Percentiles rank a stretch among this genome's conserved stretches.
These are phyloP conservation scores for Solanum aculeatissimum DNA, from an alignment of 305 asterid species.

Conservation along the genomic window DNA sequence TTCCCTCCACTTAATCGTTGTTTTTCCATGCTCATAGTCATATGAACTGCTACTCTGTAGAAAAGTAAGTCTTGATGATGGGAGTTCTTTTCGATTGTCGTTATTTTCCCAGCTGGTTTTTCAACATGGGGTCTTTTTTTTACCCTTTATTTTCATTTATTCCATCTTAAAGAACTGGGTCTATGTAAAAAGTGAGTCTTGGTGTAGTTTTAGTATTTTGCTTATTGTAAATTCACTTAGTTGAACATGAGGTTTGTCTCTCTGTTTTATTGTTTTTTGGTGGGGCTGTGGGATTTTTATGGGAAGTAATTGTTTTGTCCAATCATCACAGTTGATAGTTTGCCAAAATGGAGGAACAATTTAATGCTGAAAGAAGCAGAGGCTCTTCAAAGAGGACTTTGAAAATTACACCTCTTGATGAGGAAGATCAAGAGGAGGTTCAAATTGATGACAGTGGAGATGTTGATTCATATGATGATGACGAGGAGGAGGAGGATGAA, in stretches of 20 bases:
- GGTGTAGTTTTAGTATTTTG: not conserved
- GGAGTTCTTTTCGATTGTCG: not conserved
- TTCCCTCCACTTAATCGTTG: not conserved
- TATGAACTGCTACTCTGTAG: not conserved
- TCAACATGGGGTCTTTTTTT: not conserved
- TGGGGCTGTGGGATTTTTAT: not conserved
- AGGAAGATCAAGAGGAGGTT: conserved; percentile 36
- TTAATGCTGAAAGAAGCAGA: conserved; percentile 10
- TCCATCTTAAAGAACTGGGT: not conserved
- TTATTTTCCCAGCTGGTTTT: not conserved
- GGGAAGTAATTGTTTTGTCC: not conserved
- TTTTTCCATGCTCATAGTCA: not conserved
- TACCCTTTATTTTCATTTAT: not conserved
- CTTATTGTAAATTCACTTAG: not conserved
- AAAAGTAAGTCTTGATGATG: not conserved
- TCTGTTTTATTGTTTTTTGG: not conserved
- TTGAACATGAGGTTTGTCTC: not conserved
- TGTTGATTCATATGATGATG: conserved; percentile 13
- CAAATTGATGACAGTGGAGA: conserved; percentile 26
- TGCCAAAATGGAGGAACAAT: conserved; percentile 5
- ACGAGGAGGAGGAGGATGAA: conserved; percentile 37
- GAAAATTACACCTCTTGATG: conserved; percentile 41
- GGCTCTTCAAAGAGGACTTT: conserved; percentile 13
- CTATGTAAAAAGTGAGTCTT: not conserved
- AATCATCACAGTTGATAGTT: not conserved